phyloP scores from a whole-genome alignment of 2,329 filamentous ascomycete genomes.

The Hypomyces perniciosus region DNA sequence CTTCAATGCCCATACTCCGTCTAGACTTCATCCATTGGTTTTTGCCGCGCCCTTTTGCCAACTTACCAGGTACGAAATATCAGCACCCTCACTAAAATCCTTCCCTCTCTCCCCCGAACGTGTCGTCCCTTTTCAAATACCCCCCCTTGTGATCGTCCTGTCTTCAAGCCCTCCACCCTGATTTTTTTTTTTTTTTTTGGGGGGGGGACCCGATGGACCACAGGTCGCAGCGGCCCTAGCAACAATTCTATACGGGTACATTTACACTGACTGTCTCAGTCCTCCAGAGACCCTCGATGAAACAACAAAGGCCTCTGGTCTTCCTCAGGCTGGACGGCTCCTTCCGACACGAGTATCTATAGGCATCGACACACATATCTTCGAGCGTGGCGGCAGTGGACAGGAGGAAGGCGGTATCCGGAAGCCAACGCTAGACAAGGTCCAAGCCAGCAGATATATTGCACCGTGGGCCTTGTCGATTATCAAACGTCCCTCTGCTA shows the following conservation, averaged over 20 bases:
- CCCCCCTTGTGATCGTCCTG: not conserved
- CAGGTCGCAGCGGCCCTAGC: conserved; percentile 3
- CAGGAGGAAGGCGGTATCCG: conserved; percentile 10
- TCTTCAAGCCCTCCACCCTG: not conserved
- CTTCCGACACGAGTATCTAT: not conserved
- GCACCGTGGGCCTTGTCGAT: conserved; percentile 17
- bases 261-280: conserved; percentile 15
- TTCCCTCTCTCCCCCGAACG: not conserved
- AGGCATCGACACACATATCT: conserved; percentile 5
- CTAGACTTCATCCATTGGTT: too few species aligned
- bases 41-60: not conserved
- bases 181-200: not conserved
- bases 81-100: not conserved
- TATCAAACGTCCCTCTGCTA: conserved; percentile 23
- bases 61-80: not conserved
- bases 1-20: too few species aligned
- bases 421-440: conserved; percentile 7
- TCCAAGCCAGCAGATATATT: conserved; percentile 17
- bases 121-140: not conserved
- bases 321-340: conserved; percentile 14
- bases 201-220: not conserved
- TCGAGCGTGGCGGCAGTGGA: not conserved
- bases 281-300: conserved; percentile 20
- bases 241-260: not conserved
- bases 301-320: conserved; percentile 17